These are phyloP conservation scores for Cucumis melo DNA, from an alignment of 306 rosid species.

Conservation along the genomic window DNA sequence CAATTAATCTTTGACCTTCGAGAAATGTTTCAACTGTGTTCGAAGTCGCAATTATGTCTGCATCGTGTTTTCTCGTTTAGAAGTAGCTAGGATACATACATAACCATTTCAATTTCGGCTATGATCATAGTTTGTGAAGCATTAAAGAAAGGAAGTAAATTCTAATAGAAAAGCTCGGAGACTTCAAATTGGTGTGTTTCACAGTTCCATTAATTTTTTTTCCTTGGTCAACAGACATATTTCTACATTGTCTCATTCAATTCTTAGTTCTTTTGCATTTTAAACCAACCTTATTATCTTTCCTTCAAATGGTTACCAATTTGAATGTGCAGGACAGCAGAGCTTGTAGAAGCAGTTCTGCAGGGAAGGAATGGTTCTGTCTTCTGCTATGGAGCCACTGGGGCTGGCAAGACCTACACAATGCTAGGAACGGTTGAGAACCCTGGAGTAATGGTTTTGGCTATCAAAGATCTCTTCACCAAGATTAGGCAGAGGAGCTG, in stretches of 20 bases:
- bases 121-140: not conserved
- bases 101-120: not conserved
- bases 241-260: not conserved
- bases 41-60: not conserved
- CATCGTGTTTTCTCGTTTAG: not conserved
- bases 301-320: not conserved
- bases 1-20: not conserved
- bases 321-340: slow-evolving; percentile 53
- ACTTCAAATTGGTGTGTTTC: not conserved
- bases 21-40: not conserved
- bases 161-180: not conserved
- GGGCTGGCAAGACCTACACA: slow-evolving; percentile 95
- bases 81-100: not conserved
- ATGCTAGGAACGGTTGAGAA: slow-evolving; percentile 87
- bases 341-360: slow-evolving; percentile 84
- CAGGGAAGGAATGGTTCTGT: slow-evolving; percentile 97
- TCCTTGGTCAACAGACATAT: not conserved
- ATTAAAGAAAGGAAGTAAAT: not conserved
- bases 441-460: slow-evolving; percentile 98
- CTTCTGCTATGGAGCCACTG: slow-evolving; percentile 93
- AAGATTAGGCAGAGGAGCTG: slow-evolving; percentile 80
- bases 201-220: not conserved
- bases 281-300: not conserved
- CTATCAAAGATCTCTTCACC: slow-evolving; percentile 77
- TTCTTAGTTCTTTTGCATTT: not conserved